Percentiles rank a stretch among this genome's conserved stretches.
Evolutionary conservation across 1,139 yeast genomes (phyloP).

Genomic region (Sugiyamaella paludigena): DNA sequence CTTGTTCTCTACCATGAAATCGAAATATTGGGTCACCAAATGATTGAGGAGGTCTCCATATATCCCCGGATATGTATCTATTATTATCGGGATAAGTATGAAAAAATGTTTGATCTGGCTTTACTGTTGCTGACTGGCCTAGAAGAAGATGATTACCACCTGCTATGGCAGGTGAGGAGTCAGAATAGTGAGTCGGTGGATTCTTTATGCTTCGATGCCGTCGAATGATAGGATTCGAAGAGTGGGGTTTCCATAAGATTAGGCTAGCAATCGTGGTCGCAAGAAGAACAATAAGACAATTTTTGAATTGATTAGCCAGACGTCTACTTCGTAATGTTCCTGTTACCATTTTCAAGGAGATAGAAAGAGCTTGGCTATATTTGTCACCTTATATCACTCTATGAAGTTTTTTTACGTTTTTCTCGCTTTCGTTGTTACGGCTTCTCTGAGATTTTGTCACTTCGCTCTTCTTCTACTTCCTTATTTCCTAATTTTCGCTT

Average conservation of each 20-base stretch:
- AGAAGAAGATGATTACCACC: too few relatives aligned
- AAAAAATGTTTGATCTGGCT: constrained; percentile 29
- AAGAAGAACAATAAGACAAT: constrained; percentile 8
- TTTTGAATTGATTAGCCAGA: constrained; percentile 5
- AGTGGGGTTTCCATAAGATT: constrained; percentile 12
- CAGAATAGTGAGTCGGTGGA: too few relatives aligned
- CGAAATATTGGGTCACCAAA: constrained; percentile 17
- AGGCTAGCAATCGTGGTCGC: constrained; percentile 9
- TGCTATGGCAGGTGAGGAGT: too few relatives aligned
- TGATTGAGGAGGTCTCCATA: constrained; percentile 34
- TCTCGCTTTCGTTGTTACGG: too few relatives aligned
- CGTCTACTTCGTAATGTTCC: constrained; percentile 4
- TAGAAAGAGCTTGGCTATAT: neutral
- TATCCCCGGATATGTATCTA: constrained; percentile 32
- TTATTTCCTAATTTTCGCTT: too few relatives aligned
- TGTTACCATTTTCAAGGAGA: neutral
- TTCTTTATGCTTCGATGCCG: too few relatives aligned
- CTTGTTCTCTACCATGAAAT: constrained; percentile 5
- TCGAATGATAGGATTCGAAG: too few relatives aligned
- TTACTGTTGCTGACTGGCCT: neutral
- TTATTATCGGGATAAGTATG: constrained; percentile 33
- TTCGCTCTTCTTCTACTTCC: too few relatives aligned
- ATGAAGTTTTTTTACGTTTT: too few relatives aligned
- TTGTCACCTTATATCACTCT: neutral
- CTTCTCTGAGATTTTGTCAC: too few relatives aligned